Evolutionary conservation across 2,329 filamentous ascomycete species (phyloP).

Genomic region (Exophiala sp.): DNA sequence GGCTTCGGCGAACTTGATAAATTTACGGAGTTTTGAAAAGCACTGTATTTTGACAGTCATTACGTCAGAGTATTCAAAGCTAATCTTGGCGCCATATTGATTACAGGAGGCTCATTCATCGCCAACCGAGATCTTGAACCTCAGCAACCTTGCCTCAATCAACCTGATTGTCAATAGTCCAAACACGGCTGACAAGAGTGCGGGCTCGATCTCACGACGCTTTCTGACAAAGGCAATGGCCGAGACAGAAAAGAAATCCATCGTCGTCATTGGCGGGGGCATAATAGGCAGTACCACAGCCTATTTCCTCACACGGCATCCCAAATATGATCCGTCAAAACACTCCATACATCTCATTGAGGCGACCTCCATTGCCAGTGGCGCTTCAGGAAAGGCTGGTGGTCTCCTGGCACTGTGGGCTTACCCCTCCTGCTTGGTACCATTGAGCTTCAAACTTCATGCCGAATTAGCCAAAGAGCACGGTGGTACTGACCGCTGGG

Average conservation of each 20-base stretch:
- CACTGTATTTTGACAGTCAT: too few relatives aligned
- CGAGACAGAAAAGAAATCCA: slow-evolving; percentile 25
- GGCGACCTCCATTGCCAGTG: slow-evolving; percentile 79
- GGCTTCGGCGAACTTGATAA: too few relatives aligned
- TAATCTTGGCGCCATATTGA: too few relatives aligned
- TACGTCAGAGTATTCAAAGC: too few relatives aligned
- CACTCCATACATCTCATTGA: slow-evolving; percentile 85
- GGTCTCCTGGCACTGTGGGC: slow-evolving; percentile 89
- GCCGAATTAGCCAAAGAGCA: slow-evolving; percentile 81
- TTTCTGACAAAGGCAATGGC: background rate
- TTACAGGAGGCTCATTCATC: too few relatives aligned
- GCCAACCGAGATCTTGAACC: too few relatives aligned
- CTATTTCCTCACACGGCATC: slow-evolving; percentile 85
- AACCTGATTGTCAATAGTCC: too few relatives aligned
- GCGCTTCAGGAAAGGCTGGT: slow-evolving; percentile 90
- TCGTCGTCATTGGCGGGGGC: slow-evolving; percentile 63
- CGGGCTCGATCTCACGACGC: too few relatives aligned
- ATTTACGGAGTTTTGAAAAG: too few relatives aligned
- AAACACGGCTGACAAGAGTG: too few relatives aligned
- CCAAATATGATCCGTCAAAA: slow-evolving; percentile 68
- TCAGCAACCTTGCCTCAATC: too few relatives aligned
- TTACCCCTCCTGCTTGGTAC: slow-evolving; percentile 79
- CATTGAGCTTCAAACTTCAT: slow-evolving; percentile 80
- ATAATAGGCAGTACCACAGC: slow-evolving; percentile 90
- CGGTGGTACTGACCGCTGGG: slow-evolving; percentile 74